phyloP scores from a whole-genome alignment of 345 rosid species.

The Murraya paniculata region DNA sequence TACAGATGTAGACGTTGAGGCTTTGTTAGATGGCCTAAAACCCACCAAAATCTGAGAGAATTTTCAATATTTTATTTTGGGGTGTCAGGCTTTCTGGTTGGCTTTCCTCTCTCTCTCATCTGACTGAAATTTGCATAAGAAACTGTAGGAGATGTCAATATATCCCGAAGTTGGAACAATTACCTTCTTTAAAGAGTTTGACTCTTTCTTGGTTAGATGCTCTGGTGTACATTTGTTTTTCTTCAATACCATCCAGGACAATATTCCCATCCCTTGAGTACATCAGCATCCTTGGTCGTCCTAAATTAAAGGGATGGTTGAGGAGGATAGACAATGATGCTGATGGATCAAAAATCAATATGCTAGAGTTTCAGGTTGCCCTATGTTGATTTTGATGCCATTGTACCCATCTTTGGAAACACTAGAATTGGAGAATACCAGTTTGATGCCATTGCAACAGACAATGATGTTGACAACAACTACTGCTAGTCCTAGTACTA shows the following conservation, averaged over 20 bases:
- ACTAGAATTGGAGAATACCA: background rate
- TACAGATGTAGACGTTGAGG: background rate
- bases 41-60: background rate
- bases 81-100: background rate
- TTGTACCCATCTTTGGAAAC: background rate
- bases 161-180: background rate
- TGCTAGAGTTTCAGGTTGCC: background rate
- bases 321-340: background rate
- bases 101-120: background rate
- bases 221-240: background rate
- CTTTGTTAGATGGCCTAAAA: background rate
- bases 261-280: slow-evolving; percentile 8
- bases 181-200: background rate
- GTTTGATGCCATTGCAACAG: background rate
- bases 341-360: background rate
- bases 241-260: background rate
- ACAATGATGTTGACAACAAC: background rate
- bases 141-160: background rate
- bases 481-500: background rate
- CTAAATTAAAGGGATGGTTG: slow-evolving; percentile 10
- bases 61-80: background rate
- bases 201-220: fast-evolving
- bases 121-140: background rate
- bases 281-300: background rate
- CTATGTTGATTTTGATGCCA: slow-evolving; percentile 2